phyloP scores from a whole-genome alignment of 2,329 filamentous ascomycete species.

The Apiospora pterosperma region DNA sequence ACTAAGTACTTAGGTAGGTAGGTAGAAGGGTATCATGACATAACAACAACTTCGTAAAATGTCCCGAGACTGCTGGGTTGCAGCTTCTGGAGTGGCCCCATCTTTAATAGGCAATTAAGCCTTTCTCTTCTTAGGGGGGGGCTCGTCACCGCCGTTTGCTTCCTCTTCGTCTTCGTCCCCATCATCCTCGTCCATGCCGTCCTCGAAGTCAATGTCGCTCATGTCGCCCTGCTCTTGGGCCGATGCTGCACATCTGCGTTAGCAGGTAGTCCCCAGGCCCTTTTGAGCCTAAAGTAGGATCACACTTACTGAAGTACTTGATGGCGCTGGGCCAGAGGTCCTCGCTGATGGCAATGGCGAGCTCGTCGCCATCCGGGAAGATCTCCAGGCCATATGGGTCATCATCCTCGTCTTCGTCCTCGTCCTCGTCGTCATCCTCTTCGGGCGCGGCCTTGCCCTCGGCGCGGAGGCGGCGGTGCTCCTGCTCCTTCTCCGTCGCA shows the following conservation, averaged over 20 bases:
- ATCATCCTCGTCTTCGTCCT: constrained; percentile 58
- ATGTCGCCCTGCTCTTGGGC: constrained; percentile 53
- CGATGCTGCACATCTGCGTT: constrained; percentile 26
- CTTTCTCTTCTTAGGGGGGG: constrained; percentile 12
- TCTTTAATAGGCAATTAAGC: background rate
- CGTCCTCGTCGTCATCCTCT: constrained; percentile 52
- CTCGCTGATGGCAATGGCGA: constrained; percentile 78
- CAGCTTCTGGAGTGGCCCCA: background rate
- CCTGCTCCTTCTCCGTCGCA: constrained; percentile 57
- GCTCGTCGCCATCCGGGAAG: constrained; percentile 81
- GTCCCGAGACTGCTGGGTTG: constrained; percentile 11
- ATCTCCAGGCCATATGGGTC: constrained; percentile 73
- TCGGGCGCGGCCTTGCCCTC: constrained; percentile 50
- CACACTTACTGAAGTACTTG: constrained; percentile 80
- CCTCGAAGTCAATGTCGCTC: constrained; percentile 51
- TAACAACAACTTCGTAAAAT: constrained; percentile 37
- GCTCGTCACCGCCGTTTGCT: background rate
- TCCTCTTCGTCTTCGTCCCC: constrained; percentile 8
- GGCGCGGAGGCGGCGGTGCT: constrained; percentile 48
- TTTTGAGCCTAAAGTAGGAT: constrained; percentile 4
- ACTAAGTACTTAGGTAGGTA: background rate
- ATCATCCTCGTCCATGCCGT: constrained; percentile 25
- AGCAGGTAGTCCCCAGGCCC: background rate
- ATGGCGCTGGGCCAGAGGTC: constrained; percentile 87
- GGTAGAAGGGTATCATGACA: constrained; percentile 15